Base-by-base conservation (phyloP, 805 yeast genomes). In the Metschnikowia sp. region DNA sequence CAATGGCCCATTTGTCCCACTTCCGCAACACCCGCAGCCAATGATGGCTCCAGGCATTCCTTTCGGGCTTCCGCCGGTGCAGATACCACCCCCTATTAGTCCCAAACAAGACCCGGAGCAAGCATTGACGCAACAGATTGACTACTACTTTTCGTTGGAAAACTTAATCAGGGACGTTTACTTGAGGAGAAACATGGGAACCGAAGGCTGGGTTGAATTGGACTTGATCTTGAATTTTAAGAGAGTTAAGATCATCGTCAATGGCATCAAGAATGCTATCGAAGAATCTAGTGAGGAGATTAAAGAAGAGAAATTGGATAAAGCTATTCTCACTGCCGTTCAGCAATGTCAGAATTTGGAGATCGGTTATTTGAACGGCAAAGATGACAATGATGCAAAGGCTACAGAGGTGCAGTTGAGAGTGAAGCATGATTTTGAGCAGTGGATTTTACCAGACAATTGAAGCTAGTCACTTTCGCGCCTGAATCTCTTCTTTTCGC, bases 91-190 rank as follows among this genome's bases (percentile, higher is more conserved):
- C 22, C 76, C 77, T 45, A 72, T 72, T 52, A 70, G 75, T 40
- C 76, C 76, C 18, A 69, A 72, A 56, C 76, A 72, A 56, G 72
- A 71, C 49, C 77, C 76, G 30, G 65, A 63, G 49, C 66, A 66
- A 53, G 77, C 77, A 33, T 72, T 72, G 56, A 64, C 59, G 53
- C 65, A 69, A 49, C 98, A 91, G 74, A 73, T 92, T 44, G 94
- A 88, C 63, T 94, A 94, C 74, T 94, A 94, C 68, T 87, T 94
- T 70, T 84, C 95, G 30, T 75, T 83, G 42, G 96, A 89, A 58
- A 94, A 94, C 68, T 76, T 94, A 68, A 74, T 85, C 57, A 87
- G 89, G 69, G 99, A 94, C 69, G 72, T 84, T 43, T 92, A 70
- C 63, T 75, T 94, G 68, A 82, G 96, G 67, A 78, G 81, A 54